Conservation (phyloP, 305 asterid genomes). For the Fraxinus sp. region DNA sequence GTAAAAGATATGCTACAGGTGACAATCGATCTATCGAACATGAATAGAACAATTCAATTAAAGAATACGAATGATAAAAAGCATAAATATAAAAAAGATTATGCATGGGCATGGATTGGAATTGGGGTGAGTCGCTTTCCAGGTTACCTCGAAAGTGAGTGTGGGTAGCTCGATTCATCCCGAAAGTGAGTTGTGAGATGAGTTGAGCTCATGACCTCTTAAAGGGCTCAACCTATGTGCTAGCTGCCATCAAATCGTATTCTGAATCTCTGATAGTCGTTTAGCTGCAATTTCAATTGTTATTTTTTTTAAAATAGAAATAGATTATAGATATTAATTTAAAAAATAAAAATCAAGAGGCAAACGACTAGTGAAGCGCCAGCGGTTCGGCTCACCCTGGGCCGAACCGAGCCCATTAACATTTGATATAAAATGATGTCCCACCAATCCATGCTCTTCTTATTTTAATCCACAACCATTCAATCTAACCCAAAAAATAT, state of each 20-base stretch:
- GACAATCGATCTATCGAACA: neutral
- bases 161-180: neutral
- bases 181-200: neutral
- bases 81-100: neutral
- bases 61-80: neutral
- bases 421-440: neutral
- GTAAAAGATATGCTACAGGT: neutral
- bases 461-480: neutral
- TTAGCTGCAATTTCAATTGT: neutral
- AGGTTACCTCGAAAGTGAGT: neutral
- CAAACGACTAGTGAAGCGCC: neutral
- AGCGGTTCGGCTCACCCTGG: neutral
- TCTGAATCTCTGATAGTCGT: neutral
- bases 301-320: neutral
- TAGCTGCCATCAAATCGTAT: neutral
- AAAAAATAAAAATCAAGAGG: neutral
- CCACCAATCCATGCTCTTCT: neutral
- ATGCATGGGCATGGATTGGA: neutral
- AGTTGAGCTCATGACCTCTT: neutral
- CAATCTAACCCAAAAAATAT: neutral
- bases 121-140: neutral
- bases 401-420: neutral
- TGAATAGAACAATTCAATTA: neutral
- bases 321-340: neutral
- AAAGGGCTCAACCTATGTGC: neutral